phyloP scores from a whole-genome alignment of 495 filamentous ascomycete species.

The Penicillium coffeae region DNA sequence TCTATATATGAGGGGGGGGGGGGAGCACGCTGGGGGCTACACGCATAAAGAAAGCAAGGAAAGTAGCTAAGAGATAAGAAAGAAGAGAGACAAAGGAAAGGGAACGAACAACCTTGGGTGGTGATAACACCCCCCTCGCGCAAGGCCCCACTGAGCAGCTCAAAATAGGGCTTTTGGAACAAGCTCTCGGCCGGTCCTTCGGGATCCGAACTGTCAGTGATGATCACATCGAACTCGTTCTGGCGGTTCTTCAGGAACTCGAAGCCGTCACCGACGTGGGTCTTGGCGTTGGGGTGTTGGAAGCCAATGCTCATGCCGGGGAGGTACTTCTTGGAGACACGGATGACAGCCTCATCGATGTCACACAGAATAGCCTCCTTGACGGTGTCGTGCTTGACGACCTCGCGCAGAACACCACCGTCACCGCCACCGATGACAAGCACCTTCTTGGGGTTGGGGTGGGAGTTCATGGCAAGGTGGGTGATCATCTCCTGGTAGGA shows the following conservation, averaged over 20 bases:
- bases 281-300: slow-evolving; percentile 86
- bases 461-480: slow-evolving; percentile 96
- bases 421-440: slow-evolving; percentile 97
- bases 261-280: slow-evolving; percentile 94
- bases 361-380: slow-evolving; percentile 95
- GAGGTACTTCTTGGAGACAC: slow-evolving; percentile 96
- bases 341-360: slow-evolving; percentile 99
- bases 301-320: slow-evolving; percentile 91
- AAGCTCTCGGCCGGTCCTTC: slow-evolving; percentile 93
- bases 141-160: slow-evolving; percentile 83
- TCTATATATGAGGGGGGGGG: background rate
- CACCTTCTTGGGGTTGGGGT: slow-evolving; percentile 96
- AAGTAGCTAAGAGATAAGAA: background rate
- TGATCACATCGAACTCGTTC: slow-evolving; percentile 98
- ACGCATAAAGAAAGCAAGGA: background rate
- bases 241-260: slow-evolving; percentile 90
- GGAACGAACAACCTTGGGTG: slow-evolving; percentile 99
- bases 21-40: background rate
- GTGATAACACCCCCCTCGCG: slow-evolving; percentile 96
- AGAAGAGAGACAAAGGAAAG: slow-evolving; percentile 46
- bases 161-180: slow-evolving; percentile 98
- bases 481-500: slow-evolving; percentile 99
- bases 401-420: slow-evolving; percentile 93
- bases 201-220: slow-evolving; percentile 96
- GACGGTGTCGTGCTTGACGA: slow-evolving; percentile 93